Evolutionary conservation across 2,329 filamentous ascomycete genomes (phyloP), one percentile per base, ranked within the genome.

Genomic region (Alternaria triticimaculans): DNA sequence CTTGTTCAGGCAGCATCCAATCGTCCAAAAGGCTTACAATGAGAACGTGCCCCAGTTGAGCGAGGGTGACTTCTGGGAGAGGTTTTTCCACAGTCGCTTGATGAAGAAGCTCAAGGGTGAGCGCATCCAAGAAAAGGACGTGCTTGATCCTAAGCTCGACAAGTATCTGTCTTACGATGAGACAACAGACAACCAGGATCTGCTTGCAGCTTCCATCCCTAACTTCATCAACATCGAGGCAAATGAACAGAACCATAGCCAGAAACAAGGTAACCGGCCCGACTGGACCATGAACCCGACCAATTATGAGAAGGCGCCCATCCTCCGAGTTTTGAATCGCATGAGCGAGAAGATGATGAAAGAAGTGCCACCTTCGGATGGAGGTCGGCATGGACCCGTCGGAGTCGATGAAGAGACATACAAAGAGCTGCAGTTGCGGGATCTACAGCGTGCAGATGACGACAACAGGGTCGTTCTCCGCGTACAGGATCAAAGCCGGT

Each of bases 231-330:
- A 99, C 77, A 81, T 99, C 25, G 93, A 95, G 76, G 96, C 91
- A 28, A 99, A 99, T 75, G 96, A 98, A 81, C 92, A 96, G 78
- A 95, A 99, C 74, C 90, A 97, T 79, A 96, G 94, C 71, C 92
- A 94, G 57, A 88, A 90, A 74, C 90, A 87, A 72, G 96, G 96
- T 54, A 98, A 99, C 78, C 87, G 91, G 56, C 93, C 95, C 59
- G 94, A 98, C 76, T 83, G 92, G 37, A 96, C 96, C 68, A 97
- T 98, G 93, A 88, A 93, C 33, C 93, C 94, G 2, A 86, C 85
- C 3, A 86, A 89, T 11, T 83, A 87, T 50, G 88, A 90, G 49
- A 95, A 96, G 76, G 90, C 96, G 3, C 94, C 94, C 11, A 96
- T 98, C 65, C 90, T 98, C 67, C 89, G 91, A 65, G 94, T 93